These are phyloP conservation scores for Verticillium zaregamsianum DNA, from an alignment of 2,329 filamentous ascomycete species.

Conservation along the genomic window DNA sequence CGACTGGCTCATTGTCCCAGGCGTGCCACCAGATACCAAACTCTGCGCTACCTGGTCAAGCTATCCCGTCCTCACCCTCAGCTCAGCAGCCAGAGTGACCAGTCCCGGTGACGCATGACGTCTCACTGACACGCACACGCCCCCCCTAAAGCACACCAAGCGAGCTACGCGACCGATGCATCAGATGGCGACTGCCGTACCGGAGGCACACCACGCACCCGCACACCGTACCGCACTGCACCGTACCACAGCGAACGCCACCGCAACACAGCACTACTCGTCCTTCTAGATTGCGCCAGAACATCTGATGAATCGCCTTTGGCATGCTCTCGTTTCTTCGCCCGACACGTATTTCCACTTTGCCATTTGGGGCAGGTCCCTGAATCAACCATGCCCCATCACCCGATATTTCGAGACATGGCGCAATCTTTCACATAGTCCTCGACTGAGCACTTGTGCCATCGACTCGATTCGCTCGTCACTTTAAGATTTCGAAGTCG, in stretches of 20 bases:
- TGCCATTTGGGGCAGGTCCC: background rate
- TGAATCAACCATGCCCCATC: background rate
- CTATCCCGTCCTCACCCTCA: background rate
- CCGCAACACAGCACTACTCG: background rate
- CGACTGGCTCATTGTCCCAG: background rate
- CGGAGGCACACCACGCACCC: too few species aligned
- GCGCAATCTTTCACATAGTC: background rate
- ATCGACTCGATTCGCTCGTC: background rate
- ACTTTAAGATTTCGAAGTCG: background rate
- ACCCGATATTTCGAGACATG: slow-evolving; percentile 1
- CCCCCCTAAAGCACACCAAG: background rate
- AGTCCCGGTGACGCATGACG: background rate
- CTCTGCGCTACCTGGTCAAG: background rate
- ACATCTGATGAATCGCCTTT: background rate
- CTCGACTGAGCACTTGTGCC: background rate
- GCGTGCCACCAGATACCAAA: background rate
- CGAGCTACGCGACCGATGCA: background rate
- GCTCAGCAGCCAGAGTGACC: background rate
- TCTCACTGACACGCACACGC: background rate
- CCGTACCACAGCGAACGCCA: too few species aligned
- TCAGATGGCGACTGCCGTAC: background rate
- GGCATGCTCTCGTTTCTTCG: background rate
- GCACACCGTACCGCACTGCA: too few species aligned
- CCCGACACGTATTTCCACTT: background rate
- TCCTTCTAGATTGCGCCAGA: background rate